phyloP scores from a whole-genome alignment of 108 stramenopile genomes.

The Cyclotella baltica region DNA sequence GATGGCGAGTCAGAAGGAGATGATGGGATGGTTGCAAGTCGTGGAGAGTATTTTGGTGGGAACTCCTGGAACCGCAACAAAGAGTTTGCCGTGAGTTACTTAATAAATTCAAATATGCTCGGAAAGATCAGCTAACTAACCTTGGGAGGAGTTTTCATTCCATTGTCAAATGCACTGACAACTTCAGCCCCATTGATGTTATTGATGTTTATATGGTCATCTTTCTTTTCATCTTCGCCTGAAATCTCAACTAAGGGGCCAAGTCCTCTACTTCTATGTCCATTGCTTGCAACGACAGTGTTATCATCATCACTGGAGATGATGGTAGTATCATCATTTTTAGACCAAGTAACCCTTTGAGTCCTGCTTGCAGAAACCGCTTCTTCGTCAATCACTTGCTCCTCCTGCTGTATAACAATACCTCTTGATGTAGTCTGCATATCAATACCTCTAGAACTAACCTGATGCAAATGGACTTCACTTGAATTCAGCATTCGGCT shows the following conservation, averaged over 20 bases:
- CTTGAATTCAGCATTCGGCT: conserved; percentile 40
- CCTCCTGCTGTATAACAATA: no score
- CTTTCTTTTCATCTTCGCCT: conserved; percentile 55
- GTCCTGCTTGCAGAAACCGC: neutral
- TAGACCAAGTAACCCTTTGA: conserved; percentile 48
- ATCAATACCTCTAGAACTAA: neutral
- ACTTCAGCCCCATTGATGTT: neutral
- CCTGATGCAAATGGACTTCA: neutral
- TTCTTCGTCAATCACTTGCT: no score
- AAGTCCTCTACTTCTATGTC: conserved; percentile 5
- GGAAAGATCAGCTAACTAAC: neutral
- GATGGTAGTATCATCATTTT: conserved; percentile 20
- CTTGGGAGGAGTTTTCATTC: conserved; percentile 18
- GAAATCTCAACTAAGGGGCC: conserved; percentile 57
- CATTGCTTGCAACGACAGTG: no score
- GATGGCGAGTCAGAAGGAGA: conserved; percentile 23
- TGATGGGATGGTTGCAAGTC: conserved; percentile 38
- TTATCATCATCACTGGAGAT: neutral
- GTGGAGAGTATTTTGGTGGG: conserved; percentile 19
- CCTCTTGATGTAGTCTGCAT: neutral
- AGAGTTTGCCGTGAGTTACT: neutral
- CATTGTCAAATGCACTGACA: neutral
- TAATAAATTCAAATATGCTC: neutral
- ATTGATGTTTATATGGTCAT: conserved; percentile 19
- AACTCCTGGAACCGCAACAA: conserved; percentile 7